Conservation (phyloP, 192 early-diverging fungal genomes). For the Ramicandelaber brevisporus region DNA sequence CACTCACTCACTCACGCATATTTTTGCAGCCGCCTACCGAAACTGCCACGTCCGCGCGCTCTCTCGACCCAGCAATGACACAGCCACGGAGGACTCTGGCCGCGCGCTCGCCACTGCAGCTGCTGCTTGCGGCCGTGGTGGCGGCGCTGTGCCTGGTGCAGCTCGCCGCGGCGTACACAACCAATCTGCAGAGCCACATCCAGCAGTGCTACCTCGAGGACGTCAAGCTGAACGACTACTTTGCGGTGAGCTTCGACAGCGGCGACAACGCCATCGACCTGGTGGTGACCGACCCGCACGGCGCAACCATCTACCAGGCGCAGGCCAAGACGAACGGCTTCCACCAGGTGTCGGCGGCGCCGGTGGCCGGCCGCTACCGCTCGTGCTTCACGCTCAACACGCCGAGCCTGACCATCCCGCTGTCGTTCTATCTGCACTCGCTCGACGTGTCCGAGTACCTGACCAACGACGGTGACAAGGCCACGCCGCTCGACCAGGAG, state of each 20-base stretch:
- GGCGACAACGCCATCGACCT: background rate
- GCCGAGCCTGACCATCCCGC: constrained; percentile 28
- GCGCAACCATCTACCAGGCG: constrained; percentile 4
- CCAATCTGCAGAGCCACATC: background rate
- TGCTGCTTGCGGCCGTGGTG: too few species aligned
- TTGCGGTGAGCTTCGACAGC: constrained; percentile 1
- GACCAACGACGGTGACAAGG: constrained; percentile 6
- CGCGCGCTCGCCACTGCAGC: too few species aligned
- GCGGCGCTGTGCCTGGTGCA: too few species aligned
- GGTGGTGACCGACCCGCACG: constrained; percentile 8
- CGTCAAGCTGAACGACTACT: background rate
- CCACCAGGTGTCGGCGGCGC: constrained; percentile 14
- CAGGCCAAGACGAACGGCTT: constrained; percentile 3
- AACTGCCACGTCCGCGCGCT: too few species aligned
- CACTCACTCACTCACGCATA: too few species aligned
- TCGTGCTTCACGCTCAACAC: constrained; percentile 65
- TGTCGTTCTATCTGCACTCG: constrained; percentile 29
- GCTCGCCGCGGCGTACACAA: constrained; percentile 1
- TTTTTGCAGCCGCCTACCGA: too few species aligned
- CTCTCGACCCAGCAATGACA: too few species aligned
- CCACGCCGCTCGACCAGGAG: constrained; percentile 30
- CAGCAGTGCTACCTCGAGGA: constrained; percentile 1
- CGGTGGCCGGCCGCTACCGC: constrained; percentile 24
- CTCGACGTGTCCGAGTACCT: constrained; percentile 13
- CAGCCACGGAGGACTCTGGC: too few species aligned